Evolutionary conservation across 306 rosid species (phyloP), one percentile per base, ranked within the genome.

Genomic region (Luffa aegyptiaca): DNA sequence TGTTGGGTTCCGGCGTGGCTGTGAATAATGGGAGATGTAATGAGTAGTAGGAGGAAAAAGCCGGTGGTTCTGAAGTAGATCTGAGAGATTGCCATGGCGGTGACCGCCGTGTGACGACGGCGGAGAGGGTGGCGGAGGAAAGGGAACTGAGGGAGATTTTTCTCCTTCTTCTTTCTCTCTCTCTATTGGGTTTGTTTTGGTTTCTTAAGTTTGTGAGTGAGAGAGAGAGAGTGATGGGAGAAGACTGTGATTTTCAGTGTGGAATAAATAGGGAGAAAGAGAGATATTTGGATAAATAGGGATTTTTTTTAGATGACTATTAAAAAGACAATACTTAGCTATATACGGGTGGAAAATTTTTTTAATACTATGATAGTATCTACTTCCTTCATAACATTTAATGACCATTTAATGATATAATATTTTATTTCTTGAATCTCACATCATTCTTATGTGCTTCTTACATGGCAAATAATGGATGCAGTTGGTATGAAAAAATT

Each of bases 201-300:
- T 11, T 13, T 20, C 31, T 62, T 71, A 77, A 55, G 88, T 68
- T 84, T 63, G 79, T 80, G 71, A 80, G 84, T 89, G 55, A 14
- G 57, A 17, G 56, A 14, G n/a, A 14, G n/a, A 52, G 37, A 36
- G 14, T 45, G 83, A 84, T 82, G 89, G 77, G 76, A 26, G 76
- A 81, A 85, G 85, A 62, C n/a, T 84, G 73, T 79, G 81, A 49
- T 76, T 59, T 77, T 80, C 83, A 52, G 75, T 59, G 63, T 79
- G 89, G 90, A 86, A 89, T 93, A 91, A 93, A 93, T 93, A 93
- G 87, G 66, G 83, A n/a, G 70, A 41, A 71, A 31, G 53, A 55
- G 52, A 35, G 48, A 76, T 18, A 76, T n/a, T 18, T 56, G 41
- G 77, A 71, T 71, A 46, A 21, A 12, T 46, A 26, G 65, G 1